Evolutionary conservation across 345 rosid genomes (phyloP).

Genomic region (Lepidium sativum): DNA sequence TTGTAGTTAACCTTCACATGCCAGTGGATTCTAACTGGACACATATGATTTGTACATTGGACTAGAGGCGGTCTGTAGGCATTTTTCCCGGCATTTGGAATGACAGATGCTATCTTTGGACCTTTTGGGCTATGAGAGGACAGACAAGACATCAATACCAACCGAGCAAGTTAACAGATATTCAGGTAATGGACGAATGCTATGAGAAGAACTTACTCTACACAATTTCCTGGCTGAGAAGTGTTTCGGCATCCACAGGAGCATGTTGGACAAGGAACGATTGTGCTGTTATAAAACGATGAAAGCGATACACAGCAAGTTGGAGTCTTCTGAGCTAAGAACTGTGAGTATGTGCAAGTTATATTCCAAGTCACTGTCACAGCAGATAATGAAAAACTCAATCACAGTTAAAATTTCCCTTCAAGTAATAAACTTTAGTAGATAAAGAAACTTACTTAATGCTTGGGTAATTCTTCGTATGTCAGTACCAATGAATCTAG

Average conservation of each 20-base stretch:
- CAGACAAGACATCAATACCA: neutral
- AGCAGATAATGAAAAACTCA: neutral
- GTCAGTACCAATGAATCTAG: conserved; percentile 49
- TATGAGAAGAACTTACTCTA: conserved; percentile 40
- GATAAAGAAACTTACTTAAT: conserved; percentile 38
- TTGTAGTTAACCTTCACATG: conserved; percentile 59
- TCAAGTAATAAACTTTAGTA: neutral
- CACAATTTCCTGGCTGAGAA: conserved; percentile 39
- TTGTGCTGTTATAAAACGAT: conserved; percentile 65
- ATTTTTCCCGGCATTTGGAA: conserved; percentile 22
- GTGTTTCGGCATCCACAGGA: conserved; percentile 74
- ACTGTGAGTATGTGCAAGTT: conserved; percentile 81
- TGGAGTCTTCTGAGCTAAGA: conserved; percentile 64
- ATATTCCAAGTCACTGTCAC: conserved; percentile 85
- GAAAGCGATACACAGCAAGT: conserved; percentile 81
- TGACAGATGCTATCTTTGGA: conserved; percentile 23
- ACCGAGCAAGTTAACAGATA: conserved; percentile 9
- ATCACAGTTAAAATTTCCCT: neutral
- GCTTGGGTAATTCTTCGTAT: conserved; percentile 69
- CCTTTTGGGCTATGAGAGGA: conserved; percentile 11
- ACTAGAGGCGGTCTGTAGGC: conserved; percentile 33
- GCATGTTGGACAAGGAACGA: conserved; percentile 64
- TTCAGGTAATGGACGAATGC: conserved; percentile 23
- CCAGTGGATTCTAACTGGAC: conserved; percentile 69
- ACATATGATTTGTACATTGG: conserved; percentile 62